Base-by-base conservation (phyloP, 106 monocot genomes). In the Vanilla planifolia region DNA sequence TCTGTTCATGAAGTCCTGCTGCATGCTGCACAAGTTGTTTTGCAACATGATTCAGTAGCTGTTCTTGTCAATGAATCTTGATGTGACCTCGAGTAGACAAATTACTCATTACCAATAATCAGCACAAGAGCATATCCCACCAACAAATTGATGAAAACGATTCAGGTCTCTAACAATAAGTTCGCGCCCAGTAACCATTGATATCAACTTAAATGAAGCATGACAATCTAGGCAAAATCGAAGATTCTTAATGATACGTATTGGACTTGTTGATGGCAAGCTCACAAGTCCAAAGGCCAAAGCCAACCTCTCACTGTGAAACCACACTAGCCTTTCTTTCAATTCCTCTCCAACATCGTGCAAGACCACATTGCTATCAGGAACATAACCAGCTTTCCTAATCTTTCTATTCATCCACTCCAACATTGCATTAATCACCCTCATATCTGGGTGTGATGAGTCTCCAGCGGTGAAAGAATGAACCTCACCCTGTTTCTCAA, bases 291-390 rank as follows among this genome's bases (percentile, higher is more conserved):
- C 85, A 62, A 46, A 78, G 36, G 89, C 94, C 59, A 94, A 68
- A n/a, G 94, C 89, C 64, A 94, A 44, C 71, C 89, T 80, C 76
- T 89, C 85, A 47, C 89, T 78, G 62, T 89, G 94, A 8, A 77
- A 60, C 89, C 94, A 89, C 19, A 89, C 45, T 5, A 78, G 55
- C 26, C 44, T 59, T 35, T 73, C 55, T 51, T 83, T 86, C 60
- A 80, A 47, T 16, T 71, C 77, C 43, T 86, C 77, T 3, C 37
- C 75, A 14, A 86, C 56, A 60, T 82, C 78, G 67, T 89, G 89
- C 58, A 83, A 67, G 27, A 89, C 71, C 4, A 59, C 89, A 55
- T 79, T 57, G 40, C 50, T 24, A 43, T 83, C 55, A 41, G 77
- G 65, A 67, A 70, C 27, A 67, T 89, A 84, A 1, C 95, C 89